phyloP scores from a whole-genome alignment of 306 rosid genomes.

The Prunus davidiana region DNA sequence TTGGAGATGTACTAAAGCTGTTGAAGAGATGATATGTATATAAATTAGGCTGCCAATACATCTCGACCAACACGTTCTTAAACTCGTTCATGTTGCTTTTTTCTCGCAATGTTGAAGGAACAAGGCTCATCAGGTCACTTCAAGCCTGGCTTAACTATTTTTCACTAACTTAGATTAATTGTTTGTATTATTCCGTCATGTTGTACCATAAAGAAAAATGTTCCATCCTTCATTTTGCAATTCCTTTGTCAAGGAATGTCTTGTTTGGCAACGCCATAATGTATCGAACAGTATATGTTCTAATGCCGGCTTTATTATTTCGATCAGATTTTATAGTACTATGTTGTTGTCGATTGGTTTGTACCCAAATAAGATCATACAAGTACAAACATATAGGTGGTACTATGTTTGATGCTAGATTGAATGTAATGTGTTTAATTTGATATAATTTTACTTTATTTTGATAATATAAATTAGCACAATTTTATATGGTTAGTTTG shows the following conservation, averaged over 20 bases:
- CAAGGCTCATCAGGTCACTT: background rate
- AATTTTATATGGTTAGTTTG: too few species aligned
- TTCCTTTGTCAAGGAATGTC: background rate
- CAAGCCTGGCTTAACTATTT: background rate
- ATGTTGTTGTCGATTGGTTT: background rate
- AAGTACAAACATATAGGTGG: too few species aligned
- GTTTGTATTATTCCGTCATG: background rate
- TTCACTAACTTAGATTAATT: background rate
- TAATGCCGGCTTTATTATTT: too few species aligned
- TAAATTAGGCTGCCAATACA: background rate
- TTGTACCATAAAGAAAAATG: conserved; percentile 5
- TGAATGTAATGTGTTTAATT: too few species aligned
- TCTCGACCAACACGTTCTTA: conserved; percentile 11
- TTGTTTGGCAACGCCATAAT: background rate
- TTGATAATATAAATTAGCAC: background rate
- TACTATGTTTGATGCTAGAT: too few species aligned
- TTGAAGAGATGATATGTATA: conserved; percentile 32
- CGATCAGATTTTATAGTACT: too few species aligned
- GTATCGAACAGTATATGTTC: background rate
- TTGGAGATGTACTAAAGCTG: conserved; percentile 51
- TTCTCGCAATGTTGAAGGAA: conserved; percentile 8
- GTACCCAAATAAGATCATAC: too few species aligned
- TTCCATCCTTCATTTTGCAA: background rate
- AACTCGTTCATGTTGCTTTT: conserved; percentile 12
- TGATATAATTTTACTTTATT: too few species aligned